Base-by-base conservation (phyloP, 192 early-diverging fungal genomes). In the Chytriomyces hyalinus region DNA sequence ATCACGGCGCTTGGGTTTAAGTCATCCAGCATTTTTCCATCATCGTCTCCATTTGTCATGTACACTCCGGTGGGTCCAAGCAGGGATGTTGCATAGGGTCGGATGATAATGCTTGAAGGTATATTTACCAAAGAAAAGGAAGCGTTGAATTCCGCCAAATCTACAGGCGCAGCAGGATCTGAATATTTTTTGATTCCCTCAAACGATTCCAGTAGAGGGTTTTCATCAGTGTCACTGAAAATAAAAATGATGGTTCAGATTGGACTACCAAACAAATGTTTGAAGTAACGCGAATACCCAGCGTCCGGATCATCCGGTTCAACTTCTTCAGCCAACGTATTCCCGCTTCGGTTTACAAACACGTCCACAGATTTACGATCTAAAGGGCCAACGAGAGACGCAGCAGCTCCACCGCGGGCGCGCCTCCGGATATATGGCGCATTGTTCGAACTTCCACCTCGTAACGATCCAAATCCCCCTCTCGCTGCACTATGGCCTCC, bases 1-100 rank as follows among this genome's bases (percentile, higher is more conserved):
- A 99, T 87, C 20, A 99, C 91, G 45, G 90, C 93, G 22, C 88
- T 80, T 10, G 97, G 97, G 44, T 87, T 76, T 7, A 93, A 65
- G 8, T 86, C 81, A 61, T 93, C 85, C 46, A 99, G 79, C 2
- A 95, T 59, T 28, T 81, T 57, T n/a, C 84, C 80, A 77, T 93
- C 93, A 2, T 81, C 84, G 50, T 92, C 92, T 17, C 87, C 90
- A 13, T 77, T 81, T 0, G 76, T 49, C 20, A 65, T 63, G 43
- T 78, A 80, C 6, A 60, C 73, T 10, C 80, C 80, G 8, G 76
- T 73, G 20, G 80, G 57, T 9, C 49, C 70, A 20, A 68, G 68
- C 2, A 82, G 80, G 4, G 79, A 81, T 13, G 60, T 73, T 4
- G 80, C 66, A 67, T 85, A 85, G 46, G 84, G 81, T 7, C 84